A percentile compares a stretch with the other conserved stretches of the same genome.
phyloP scores from a whole-genome alignment of 2,329 filamentous ascomycete species.

The Apiospora rasikravindrae region DNA sequence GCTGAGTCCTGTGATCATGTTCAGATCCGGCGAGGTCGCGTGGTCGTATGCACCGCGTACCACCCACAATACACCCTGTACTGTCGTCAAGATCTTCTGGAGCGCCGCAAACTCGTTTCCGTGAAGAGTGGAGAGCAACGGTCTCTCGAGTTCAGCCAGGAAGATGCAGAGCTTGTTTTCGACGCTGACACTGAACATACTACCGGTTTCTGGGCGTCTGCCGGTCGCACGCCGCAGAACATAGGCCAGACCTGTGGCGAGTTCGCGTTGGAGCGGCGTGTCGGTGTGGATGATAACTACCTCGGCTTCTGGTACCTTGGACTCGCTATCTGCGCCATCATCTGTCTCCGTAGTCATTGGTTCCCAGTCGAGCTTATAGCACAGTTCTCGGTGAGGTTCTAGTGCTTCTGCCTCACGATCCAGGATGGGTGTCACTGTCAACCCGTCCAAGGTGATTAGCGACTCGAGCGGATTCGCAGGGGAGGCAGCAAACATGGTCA shows the following conservation, averaged over 20 bases:
- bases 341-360: conserved; percentile 33
- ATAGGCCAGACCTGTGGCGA: conserved; percentile 41
- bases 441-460: conserved; percentile 30
- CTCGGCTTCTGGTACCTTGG: conserved; percentile 33
- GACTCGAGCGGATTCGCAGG: conserved; percentile 22
- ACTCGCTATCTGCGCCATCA: conserved; percentile 37
- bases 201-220: conserved; percentile 39
- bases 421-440: conserved; percentile 27
- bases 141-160: conserved; percentile 50
- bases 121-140: conserved; percentile 48
- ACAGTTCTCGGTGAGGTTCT: conserved; percentile 30
- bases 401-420: conserved; percentile 34
- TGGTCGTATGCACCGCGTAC: conserved; percentile 41
- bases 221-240: conserved; percentile 35
- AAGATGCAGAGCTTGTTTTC: conserved; percentile 48
- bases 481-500: conserved; percentile 40
- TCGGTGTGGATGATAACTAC: conserved; percentile 47
- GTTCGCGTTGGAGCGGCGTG: conserved; percentile 36
- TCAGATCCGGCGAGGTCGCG: conserved; percentile 36
- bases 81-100: conserved; percentile 36
- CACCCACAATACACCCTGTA: conserved; percentile 44
- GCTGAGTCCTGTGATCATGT: conserved; percentile 32
- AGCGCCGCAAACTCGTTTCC: conserved; percentile 43
- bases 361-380: conserved; percentile 33
- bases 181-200: conserved; percentile 36